Conservation (phyloP, 2,329 filamentous ascomycete genomes). For the Dactylonectria macrodidyma region DNA sequence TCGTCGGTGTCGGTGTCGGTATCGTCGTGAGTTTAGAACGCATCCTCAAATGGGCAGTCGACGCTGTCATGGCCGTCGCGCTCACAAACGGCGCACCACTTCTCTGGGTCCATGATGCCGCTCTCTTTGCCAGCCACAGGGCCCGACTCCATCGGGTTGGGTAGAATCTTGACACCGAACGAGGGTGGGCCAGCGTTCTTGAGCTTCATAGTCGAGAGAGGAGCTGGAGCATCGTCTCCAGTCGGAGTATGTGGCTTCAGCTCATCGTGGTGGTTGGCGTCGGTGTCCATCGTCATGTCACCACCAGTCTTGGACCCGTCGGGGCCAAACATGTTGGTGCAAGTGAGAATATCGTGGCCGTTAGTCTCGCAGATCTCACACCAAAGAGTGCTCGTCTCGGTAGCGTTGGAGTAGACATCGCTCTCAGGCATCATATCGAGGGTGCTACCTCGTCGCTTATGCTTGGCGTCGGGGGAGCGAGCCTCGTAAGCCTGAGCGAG, state of each 20-base stretch:
- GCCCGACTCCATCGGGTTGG: conserved; percentile 75
- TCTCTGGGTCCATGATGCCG: conserved; percentile 83
- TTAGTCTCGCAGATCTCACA: conserved; percentile 96
- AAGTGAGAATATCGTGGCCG: conserved; percentile 94
- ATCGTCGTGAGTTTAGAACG: conserved; percentile 64
- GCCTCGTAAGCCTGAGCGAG: conserved; percentile 67
- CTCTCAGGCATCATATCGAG: conserved; percentile 80
- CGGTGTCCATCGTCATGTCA: conserved; percentile 53
- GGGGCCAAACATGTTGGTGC: conserved; percentile 87
- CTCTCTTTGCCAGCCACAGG: conserved; percentile 85
- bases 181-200: conserved; percentile 57
- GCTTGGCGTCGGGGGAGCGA: conserved; percentile 57
- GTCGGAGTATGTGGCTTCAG: conserved; percentile 58
- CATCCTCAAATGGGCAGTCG: conserved; percentile 93
- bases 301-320: conserved; percentile 54
- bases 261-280: conserved; percentile 52
- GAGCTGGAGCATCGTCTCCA: conserved; percentile 67
- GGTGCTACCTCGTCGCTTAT: conserved; percentile 65
- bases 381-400: conserved; percentile 83
- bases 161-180: conserved; percentile 64
- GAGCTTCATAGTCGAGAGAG: conserved; percentile 67
- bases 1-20: too few species aligned
- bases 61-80: conserved; percentile 97
- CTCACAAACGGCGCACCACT: conserved; percentile 98
- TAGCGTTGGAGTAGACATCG: conserved; percentile 78